Percentiles rank a stretch among this genome's conserved stretches.
Evolutionary conservation across 2,329 filamentous ascomycete species (phyloP).

Genomic region (Trichocomaceae sp.): DNA sequence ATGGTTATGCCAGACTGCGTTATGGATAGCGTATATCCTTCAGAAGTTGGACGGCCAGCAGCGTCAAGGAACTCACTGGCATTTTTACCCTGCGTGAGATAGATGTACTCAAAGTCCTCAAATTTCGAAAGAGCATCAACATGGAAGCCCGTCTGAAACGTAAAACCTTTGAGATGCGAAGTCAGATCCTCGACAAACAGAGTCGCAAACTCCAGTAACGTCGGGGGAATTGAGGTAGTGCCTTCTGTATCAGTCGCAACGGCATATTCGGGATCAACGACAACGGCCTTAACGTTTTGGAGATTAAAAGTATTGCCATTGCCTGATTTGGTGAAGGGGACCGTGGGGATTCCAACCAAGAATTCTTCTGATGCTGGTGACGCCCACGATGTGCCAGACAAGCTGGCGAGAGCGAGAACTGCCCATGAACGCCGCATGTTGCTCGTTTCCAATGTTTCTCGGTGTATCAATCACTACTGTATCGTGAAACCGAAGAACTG

Average conservation of each 20-base stretch:
- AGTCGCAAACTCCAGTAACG: conserved; percentile 41
- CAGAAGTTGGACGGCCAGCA: conserved; percentile 42
- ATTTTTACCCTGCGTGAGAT: conserved; percentile 42
- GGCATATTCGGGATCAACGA: conserved; percentile 42
- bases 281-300: conserved; percentile 26
- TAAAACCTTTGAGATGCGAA: conserved; percentile 18
- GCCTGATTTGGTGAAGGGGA: conserved; percentile 16
- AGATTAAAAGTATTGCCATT: conserved; percentile 12
- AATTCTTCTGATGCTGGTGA: too few species aligned
- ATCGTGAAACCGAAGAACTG: too few species aligned
- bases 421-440: too few species aligned
- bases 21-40: conserved; percentile 46
- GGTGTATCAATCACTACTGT: too few species aligned
- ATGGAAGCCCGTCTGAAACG: not conserved
- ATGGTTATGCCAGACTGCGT: conserved; percentile 38
- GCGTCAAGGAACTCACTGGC: conserved; percentile 38
- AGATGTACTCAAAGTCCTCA: conserved; percentile 27
- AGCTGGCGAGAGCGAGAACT: too few species aligned
- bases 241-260: conserved; percentile 40
- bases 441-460: too few species aligned
- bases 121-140: not conserved
- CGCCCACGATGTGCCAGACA: too few species aligned
- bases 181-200: conserved; percentile 41
- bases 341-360: conserved; percentile 17
- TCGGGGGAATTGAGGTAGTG: conserved; percentile 49